A percentile compares a stretch with the other conserved stretches of the same genome.
Conservation (phyloP, 2,329 filamentous ascomycete genomes). For the Tetracladium maxilliforme region DNA sequence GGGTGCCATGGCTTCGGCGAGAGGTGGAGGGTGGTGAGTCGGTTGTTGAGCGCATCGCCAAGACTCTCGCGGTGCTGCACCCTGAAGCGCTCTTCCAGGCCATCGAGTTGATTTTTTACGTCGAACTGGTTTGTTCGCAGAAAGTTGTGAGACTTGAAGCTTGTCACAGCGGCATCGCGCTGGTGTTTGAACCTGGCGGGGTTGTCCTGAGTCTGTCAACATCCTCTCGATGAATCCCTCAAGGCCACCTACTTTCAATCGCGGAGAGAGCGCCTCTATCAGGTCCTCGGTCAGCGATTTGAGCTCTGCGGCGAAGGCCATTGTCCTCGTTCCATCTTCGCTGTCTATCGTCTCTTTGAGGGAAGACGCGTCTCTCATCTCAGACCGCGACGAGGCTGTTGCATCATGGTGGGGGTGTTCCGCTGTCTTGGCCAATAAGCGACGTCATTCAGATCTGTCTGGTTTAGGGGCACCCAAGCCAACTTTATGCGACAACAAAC, state of each 20-base stretch:
- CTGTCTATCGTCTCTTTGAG: neutral
- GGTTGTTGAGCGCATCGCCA: slow-evolving; percentile 49
- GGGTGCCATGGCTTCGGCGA: slow-evolving; percentile 52
- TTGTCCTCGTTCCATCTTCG: neutral
- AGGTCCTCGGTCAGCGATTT: slow-evolving; percentile 56
- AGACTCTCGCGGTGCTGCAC: slow-evolving; percentile 67
- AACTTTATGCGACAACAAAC: too few species aligned
- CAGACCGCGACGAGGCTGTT: neutral
- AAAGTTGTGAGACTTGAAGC: slow-evolving; percentile 38
- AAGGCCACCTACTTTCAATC: slow-evolving; percentile 2
- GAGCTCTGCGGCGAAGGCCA: slow-evolving; percentile 31
- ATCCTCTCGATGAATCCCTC: slow-evolving; percentile 16
- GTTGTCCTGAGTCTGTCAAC: slow-evolving; percentile 12
- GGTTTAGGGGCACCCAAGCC: too few species aligned
- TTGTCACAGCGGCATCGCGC: slow-evolving; percentile 33
- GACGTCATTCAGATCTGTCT: too few species aligned
- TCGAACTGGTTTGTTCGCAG: slow-evolving; percentile 64
- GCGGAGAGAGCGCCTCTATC: slow-evolving; percentile 39
- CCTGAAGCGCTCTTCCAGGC: slow-evolving; percentile 75
- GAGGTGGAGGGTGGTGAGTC: slow-evolving; percentile 43
- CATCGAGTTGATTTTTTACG: slow-evolving; percentile 47
- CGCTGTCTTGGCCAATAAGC: too few species aligned
- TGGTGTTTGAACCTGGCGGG: slow-evolving; percentile 22
- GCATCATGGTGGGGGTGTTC: too few species aligned
- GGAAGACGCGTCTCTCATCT: slow-evolving; percentile 2